phyloP scores from a whole-genome alignment of 179 eudicot genomes.

The Silene noctiflora region DNA sequence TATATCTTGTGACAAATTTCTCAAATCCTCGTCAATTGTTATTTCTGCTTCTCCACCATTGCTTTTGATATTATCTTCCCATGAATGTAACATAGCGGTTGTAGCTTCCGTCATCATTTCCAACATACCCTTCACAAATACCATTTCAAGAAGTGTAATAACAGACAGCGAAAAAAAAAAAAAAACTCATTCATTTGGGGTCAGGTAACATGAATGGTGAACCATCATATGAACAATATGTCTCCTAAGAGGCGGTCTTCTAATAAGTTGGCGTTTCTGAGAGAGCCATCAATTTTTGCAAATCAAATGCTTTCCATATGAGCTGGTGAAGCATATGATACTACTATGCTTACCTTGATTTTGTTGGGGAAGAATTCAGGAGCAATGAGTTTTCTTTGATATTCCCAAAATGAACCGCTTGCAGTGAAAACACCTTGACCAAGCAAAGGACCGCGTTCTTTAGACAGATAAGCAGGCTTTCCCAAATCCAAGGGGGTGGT shows the following conservation, averaged over 20 bases:
- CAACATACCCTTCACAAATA: constrained; percentile 40
- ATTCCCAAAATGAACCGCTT: constrained; percentile 28
- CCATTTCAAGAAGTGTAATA: neutral
- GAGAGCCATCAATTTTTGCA: neutral
- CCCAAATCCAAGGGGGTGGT: constrained; percentile 29
- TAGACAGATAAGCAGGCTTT: constrained; percentile 32
- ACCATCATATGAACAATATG: too few species aligned
- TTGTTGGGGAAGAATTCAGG: constrained; percentile 32
- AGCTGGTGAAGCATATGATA: too few species aligned
- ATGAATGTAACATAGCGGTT: constrained; percentile 30
- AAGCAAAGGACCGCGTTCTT: constrained; percentile 35
- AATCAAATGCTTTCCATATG: neutral
- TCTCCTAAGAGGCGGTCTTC: neutral
- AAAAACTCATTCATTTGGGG: too few species aligned
- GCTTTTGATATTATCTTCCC: constrained; percentile 37
- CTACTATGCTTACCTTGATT: constrained; percentile 24
- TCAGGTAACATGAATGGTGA: too few species aligned
- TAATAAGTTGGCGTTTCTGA: too few species aligned
- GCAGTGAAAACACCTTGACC: constrained; percentile 31
- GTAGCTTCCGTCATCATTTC: constrained; percentile 44
- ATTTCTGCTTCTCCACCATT: constrained; percentile 35
- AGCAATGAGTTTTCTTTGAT: constrained; percentile 32
- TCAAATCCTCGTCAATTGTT: constrained; percentile 42
- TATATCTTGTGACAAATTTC: constrained; percentile 49
- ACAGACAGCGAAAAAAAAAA: neutral